Base-by-base conservation (phyloP, 306 rosid species). In the Dryas alaskensis region DNA sequence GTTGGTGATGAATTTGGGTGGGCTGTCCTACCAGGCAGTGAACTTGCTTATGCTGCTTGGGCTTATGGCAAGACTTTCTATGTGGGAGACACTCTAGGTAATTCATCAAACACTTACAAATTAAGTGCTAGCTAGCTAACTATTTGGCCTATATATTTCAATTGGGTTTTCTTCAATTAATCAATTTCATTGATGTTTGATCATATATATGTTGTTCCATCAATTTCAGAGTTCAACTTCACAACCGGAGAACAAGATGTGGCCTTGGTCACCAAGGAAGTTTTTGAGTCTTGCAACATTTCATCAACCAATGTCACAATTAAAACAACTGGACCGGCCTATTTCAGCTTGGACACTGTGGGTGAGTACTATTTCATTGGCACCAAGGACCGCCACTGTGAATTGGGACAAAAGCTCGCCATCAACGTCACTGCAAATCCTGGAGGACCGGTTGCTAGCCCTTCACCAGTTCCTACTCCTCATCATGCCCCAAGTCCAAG, bases 1-100 rank as follows among this genome's bases (percentile, higher is more conserved):
- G 92, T 85, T 4, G 89, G 89, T n/a, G 88, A 70, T 4, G 0
- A 7, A 0, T 40, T 81, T 11, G 92, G 92, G 3, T 88, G 92
- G 92, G 3, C 79, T 31, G 67, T 86, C 43, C 88, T 88, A 4
- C 88, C 84, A 0, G 81, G 58, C 19, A 84, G 78, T 66, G 76
- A 74, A 19, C 3, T 73, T 22, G 63, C 51, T 14, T 88, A 83
- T 44, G 54, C 10, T 1, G 9, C 65, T 2, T 88, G 92, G 92
- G 88, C 90, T 67, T 61, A 44, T 17, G 13, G 25, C 52, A 83
- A 75, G 63, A 80, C 73, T 12, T 88, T 88, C 72, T 5, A 48
- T 11, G 65, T 88, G 4, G 92, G 92, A 50, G 90, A 88, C 67
- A 72, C 81, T 42, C 79, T 88, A 47, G 85, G 91, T 87, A 77